Evolutionary conservation across 2,329 filamentous ascomycete genomes (phyloP).

Genomic region (Calycina marina): DNA sequence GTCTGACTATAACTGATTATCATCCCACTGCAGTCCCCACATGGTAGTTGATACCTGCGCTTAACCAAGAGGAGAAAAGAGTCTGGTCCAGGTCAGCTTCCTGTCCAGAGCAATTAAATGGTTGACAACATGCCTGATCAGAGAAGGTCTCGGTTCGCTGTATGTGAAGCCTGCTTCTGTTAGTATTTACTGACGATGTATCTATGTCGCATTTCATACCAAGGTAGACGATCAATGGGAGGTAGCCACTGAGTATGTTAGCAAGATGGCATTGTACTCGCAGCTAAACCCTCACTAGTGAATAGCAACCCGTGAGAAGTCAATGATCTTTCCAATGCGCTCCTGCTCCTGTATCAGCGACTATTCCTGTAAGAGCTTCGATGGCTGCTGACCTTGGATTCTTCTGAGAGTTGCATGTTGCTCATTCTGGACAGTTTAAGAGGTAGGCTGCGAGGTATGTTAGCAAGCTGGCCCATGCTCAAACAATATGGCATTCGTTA

Average conservation of each 20-base stretch:
- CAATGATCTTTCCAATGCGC: conserved; percentile 94
- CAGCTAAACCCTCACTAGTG: conserved; percentile 95
- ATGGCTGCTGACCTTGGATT: conserved; percentile 63
- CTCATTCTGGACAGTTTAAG: no score
- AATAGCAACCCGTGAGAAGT: conserved; percentile 81
- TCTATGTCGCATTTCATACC: conserved; percentile 38
- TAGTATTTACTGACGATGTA: conserved; percentile 7
- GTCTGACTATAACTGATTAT: no score
- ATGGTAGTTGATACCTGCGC: no score
- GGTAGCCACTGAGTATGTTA: conserved; percentile 85
- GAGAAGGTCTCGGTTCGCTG: conserved; percentile 76
- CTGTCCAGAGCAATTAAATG: no score
- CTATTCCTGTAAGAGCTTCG: conserved; percentile 1
- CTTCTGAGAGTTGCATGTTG: conserved; percentile 60
- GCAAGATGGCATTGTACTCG: no score
- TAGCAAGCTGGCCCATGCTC: no score
- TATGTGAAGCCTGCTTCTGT: conserved; percentile 64
- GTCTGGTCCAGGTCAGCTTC: conserved; percentile 28
- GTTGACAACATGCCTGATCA: conserved; percentile 44
- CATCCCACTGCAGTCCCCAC: no score
- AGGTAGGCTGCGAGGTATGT: no score
- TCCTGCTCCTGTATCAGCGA: conserved; percentile 42
- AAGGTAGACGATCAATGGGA: conserved; percentile 92
- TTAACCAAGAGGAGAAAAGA: conserved; percentile 51
- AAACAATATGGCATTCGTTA: no score